Base-by-base conservation (phyloP, 2,329 filamentous ascomycete genomes). In the Diaporthe eres region DNA sequence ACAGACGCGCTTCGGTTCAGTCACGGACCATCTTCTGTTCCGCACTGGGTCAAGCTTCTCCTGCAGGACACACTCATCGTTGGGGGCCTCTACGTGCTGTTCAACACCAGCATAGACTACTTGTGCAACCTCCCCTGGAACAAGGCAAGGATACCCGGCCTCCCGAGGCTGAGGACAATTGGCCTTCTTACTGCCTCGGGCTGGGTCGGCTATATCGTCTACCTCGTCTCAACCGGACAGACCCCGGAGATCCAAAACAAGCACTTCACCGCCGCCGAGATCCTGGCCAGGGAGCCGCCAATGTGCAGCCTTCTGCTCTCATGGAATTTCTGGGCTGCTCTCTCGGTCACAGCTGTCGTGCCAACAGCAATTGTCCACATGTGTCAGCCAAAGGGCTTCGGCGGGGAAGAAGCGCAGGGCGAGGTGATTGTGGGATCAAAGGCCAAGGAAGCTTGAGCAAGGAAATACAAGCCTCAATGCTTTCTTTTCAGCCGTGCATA, bases 321-420 rank as follows among this genome's bases (percentile, higher is more conserved):
- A 2, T 77, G 75, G 75, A 42, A 74, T 13, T 77, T 77, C 13
- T 77, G 75, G 75, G 55, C 15, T 37, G 71, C 53, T 19, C 25
- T 68, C 15, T 51, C 47, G 25, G 17, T 28, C n/a, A 55, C 71
- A 1, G 28, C 25, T 13, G 17, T 39, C 2, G 25, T 72, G 8
- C 13, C 71, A 15, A 72, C 58, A 31, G 47, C 9, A 9, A 31
- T 53, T 65, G 58, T 47, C 7, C 34, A 73, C 25, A 12, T 65
- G 34, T 55, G 17, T 37, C 22, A 28, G n/a, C 47, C 34, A 5
- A 55, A 44, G n/a, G 39, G n/a, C n/a, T 47, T 17, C 8, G 22
- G 15, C 17, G n/a, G n/a, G 2, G 10, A 65, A 55, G 31, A 13
- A n/a, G 6, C 17, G 13, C 7, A 25, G 4, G 37, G 25, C 47